Conservation (phyloP, 306 rosid genomes). For the Abrus pulchellus region DNA sequence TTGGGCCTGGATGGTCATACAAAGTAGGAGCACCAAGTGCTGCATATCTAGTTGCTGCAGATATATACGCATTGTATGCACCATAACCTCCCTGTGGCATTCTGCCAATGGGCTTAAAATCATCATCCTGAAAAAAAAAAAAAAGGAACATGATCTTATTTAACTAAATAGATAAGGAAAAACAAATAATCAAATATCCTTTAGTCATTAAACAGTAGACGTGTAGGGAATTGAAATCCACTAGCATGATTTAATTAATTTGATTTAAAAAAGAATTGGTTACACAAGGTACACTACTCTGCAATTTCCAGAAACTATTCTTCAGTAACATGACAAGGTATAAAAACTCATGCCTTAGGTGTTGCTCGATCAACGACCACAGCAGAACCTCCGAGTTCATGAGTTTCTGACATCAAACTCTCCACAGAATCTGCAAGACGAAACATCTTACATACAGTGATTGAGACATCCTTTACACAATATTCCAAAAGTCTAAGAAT, state of each 20-base stretch:
- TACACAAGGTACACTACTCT: conserved; percentile 3
- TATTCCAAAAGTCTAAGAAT: conserved; percentile 4
- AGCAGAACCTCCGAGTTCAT: conserved; percentile 87
- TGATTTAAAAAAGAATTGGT: neutral
- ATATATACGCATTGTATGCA: conserved; percentile 94
- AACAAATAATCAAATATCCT: conserved; percentile 1
- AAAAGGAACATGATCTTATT: conserved; percentile 37
- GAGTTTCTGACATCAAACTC: conserved; percentile 89
- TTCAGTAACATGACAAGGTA: conserved; percentile 28
- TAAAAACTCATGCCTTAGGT: conserved; percentile 79
- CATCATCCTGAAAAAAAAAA: conserved; percentile 78
- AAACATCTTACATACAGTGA: conserved; percentile 35
- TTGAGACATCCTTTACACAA: conserved; percentile 14
- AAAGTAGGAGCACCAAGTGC: conserved; percentile 96
- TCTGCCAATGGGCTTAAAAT: conserved; percentile 81
- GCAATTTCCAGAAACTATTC: conserved; percentile 23
- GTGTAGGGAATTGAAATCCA: conserved; percentile 13
- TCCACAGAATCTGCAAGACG: conserved; percentile 88
- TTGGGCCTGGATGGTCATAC: conserved; percentile 87
- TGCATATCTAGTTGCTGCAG: conserved; percentile 97
- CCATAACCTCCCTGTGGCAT: conserved; percentile 89
- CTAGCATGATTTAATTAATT: conserved; percentile 10
- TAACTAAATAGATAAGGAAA: conserved; percentile 18
- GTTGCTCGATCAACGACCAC: conserved; percentile 98
- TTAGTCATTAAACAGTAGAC: conserved; percentile 7